Conservation (phyloP, 257 asterid species). For the Solanum sparsipilum region DNA sequence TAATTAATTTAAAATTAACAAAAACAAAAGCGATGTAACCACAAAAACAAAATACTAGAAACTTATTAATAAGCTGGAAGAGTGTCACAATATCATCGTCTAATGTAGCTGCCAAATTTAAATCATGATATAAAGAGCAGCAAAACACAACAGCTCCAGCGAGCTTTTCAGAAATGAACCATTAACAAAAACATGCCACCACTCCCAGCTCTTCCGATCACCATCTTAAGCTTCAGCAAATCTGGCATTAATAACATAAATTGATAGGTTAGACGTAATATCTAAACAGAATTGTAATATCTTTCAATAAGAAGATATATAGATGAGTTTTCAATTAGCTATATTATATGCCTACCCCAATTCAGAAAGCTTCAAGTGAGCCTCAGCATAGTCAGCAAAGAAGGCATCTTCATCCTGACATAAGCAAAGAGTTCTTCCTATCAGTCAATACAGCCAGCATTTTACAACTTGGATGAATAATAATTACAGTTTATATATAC, state of each 20-base stretch:
- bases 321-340: neutral
- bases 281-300: neutral
- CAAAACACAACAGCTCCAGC: neutral
- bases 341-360: slow-evolving; percentile 43
- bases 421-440: neutral
- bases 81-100: neutral
- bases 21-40: neutral
- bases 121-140: neutral
- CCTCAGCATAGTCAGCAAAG: slow-evolving; percentile 66
- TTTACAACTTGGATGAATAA: neutral
- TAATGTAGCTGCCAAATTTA: neutral
- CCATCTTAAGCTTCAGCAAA: slow-evolving; percentile 47
- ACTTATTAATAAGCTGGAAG: neutral
- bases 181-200: neutral
- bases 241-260: slow-evolving; percentile 16
- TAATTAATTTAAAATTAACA: neutral
- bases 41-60: neutral
- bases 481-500: neutral
- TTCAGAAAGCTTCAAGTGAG: slow-evolving; percentile 74
- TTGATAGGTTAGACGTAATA: neutral
- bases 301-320: neutral
- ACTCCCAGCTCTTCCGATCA: neutral
- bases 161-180: neutral
- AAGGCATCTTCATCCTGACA: slow-evolving; percentile 77
- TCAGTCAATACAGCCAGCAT: neutral